Evolutionary conservation across 2,329 filamentous ascomycete genomes (phyloP).

Genomic region (Claviceps africana): DNA sequence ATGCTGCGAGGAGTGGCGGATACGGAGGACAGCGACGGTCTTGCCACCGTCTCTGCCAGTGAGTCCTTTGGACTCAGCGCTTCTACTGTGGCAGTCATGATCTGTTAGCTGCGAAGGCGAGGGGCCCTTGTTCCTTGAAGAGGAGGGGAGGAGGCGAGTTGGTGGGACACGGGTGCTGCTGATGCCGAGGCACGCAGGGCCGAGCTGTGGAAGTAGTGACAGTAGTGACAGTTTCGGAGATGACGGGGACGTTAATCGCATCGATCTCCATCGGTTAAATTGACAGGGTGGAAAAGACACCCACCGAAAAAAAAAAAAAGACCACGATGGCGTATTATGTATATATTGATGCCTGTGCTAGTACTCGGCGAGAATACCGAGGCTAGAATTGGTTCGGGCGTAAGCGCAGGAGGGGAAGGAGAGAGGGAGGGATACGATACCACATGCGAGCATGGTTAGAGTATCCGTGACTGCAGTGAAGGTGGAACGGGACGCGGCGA

Average conservation of each 20-base stretch:
- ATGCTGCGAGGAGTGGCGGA: constrained; percentile 26
- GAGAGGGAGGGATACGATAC: neutral
- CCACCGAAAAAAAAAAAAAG: too few relatives aligned
- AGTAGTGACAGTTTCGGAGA: constrained; percentile 64
- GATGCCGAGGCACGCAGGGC: constrained; percentile 68
- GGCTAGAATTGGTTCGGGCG: neutral
- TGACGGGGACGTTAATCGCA: constrained; percentile 60
- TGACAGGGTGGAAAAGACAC: neutral
- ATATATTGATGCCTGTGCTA: neutral
- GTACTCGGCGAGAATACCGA: neutral
- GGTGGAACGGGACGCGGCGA: neutral
- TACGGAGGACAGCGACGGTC: constrained; percentile 15
- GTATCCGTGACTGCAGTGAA: neutral
- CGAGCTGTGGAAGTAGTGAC: constrained; percentile 74
- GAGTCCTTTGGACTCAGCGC: constrained; percentile 50
- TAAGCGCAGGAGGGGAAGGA: neutral
- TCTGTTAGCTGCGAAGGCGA: constrained; percentile 14
- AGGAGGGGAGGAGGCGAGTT: constrained; percentile 49
- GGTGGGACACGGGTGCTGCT: constrained; percentile 61
- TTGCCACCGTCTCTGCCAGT: constrained; percentile 53
- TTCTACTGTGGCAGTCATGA: constrained; percentile 24
- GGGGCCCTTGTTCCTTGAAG: neutral
- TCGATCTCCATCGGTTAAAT: constrained; percentile 23
- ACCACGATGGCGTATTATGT: neutral
- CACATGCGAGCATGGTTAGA: neutral